A percentile compares a stretch with the other conserved stretches of the same genome.
phyloP scores from a whole-genome alignment of 1,284 basidiomycete genomes.

The Pholiota adiposa region DNA sequence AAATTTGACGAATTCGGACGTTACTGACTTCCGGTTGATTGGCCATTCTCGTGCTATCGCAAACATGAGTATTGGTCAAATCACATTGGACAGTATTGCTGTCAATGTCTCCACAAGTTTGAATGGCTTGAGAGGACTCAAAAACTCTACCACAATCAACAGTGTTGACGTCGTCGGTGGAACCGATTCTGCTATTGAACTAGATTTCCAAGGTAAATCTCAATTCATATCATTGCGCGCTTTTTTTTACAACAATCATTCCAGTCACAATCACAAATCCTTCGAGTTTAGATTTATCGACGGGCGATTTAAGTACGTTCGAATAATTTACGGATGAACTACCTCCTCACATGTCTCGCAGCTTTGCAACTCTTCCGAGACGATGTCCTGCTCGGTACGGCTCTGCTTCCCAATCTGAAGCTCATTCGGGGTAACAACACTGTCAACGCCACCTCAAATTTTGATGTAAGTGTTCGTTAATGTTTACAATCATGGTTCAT shows the following conservation, averaged over 20 bases:
- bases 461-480: constrained; percentile 41
- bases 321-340: background rate
- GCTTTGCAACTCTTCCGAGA: constrained; percentile 62
- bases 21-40: constrained; percentile 59
- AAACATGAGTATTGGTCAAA: constrained; percentile 68
- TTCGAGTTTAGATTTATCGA: constrained; percentile 66
- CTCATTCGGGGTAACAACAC: constrained; percentile 64
- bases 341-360: constrained; percentile 24
- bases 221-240: background rate
- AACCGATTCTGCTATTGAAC: constrained; percentile 59
- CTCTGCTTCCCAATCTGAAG: constrained; percentile 61
- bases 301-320: constrained; percentile 61
- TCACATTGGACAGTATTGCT: constrained; percentile 75
- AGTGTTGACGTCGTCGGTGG: constrained; percentile 76
- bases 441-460: constrained; percentile 50
- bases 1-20: constrained; percentile 51
- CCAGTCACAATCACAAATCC: constrained; percentile 73
- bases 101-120: constrained; percentile 76
- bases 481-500: background rate
- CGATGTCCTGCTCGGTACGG: constrained; percentile 57
- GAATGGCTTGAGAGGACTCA: constrained; percentile 66
- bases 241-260: background rate
- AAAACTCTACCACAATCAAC: constrained; percentile 60
- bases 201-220: constrained; percentile 58
- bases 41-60: constrained; percentile 71